Evolutionary conservation across 78 protist species (phyloP).

Genomic region (Polysphondylium violaceum): DNA sequence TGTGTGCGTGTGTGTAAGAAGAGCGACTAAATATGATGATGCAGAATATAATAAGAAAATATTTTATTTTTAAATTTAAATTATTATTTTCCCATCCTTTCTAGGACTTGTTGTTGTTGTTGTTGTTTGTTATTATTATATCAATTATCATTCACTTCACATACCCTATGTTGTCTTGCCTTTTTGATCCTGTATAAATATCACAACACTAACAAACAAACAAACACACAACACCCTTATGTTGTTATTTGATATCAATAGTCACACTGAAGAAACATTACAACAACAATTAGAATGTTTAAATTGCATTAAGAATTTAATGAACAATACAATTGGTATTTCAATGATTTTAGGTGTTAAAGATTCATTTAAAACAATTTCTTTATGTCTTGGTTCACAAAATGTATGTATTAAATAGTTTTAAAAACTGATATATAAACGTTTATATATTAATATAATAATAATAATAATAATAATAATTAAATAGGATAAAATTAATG

Average conservation of each 20-base stretch:
- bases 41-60: too few species aligned
- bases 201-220: too few species aligned
- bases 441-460: neutral
- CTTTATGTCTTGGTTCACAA: constrained; percentile 49
- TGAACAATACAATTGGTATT: constrained; percentile 75
- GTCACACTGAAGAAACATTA: constrained; percentile 39
- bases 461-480: neutral
- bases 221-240: too few species aligned
- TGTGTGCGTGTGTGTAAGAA: too few species aligned
- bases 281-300: constrained; percentile 61
- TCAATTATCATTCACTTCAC: too few species aligned
- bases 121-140: too few species aligned
- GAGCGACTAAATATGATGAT: too few species aligned
- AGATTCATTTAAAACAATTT: constrained; percentile 45
- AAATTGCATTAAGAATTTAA: constrained; percentile 58
- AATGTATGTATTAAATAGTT: constrained; percentile 24
- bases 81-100: too few species aligned
- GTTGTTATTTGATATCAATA: neutral
- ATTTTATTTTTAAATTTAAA: too few species aligned
- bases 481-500: constrained; percentile 44
- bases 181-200: too few species aligned
- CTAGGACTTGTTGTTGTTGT: too few species aligned
- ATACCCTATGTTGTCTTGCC: too few species aligned
- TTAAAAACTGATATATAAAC: neutral
- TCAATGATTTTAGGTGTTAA: constrained; percentile 21